Conservation (phyloP, 2,329 filamentous ascomycete genomes). For the Mollisiaceae sp. region DNA sequence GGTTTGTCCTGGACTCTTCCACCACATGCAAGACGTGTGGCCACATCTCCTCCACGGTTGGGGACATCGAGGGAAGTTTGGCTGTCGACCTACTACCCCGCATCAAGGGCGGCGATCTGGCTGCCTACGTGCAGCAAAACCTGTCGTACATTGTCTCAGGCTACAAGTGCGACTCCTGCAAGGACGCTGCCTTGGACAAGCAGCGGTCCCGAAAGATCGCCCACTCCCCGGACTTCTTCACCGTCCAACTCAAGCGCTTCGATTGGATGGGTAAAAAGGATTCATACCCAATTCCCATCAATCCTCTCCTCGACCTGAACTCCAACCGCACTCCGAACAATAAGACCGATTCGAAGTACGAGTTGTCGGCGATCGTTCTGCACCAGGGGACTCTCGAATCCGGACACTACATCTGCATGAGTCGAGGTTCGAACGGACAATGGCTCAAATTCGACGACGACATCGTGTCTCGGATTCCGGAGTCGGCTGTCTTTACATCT, state of each 20-base stretch:
- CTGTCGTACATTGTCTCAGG: constrained; percentile 33
- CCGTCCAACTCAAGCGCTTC: constrained; percentile 39
- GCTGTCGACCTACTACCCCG: constrained; percentile 36
- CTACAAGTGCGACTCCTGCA: constrained; percentile 39
- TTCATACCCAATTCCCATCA: constrained; percentile 27
- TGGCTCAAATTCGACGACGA: constrained; percentile 37
- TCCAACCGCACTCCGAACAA: constrained; percentile 22
- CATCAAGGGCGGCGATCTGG: constrained; percentile 29
- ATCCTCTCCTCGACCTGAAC: constrained; percentile 35
- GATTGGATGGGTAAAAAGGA: constrained; percentile 35
- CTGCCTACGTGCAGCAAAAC: constrained; percentile 33
- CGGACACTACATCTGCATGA: constrained; percentile 38
- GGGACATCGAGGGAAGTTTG: constrained; percentile 35
- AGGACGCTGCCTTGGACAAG: constrained; percentile 23
- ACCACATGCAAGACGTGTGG: constrained; percentile 38
- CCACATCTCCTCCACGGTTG: constrained; percentile 27
- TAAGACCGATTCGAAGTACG: constrained; percentile 34
- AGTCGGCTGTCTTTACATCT: not conserved
- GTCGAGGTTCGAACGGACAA: constrained; percentile 29
- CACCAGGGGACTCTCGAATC: constrained; percentile 33
- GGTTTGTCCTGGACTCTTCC: constrained; percentile 23
- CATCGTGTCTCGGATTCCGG: constrained; percentile 19
- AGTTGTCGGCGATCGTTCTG: constrained; percentile 40
- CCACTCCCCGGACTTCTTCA: constrained; percentile 36
- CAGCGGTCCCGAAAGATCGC: constrained; percentile 30